These are phyloP conservation scores for Crinitomyces ghanaensis DNA, from an alignment of 805 yeast genomes.

Conservation along the genomic window DNA sequence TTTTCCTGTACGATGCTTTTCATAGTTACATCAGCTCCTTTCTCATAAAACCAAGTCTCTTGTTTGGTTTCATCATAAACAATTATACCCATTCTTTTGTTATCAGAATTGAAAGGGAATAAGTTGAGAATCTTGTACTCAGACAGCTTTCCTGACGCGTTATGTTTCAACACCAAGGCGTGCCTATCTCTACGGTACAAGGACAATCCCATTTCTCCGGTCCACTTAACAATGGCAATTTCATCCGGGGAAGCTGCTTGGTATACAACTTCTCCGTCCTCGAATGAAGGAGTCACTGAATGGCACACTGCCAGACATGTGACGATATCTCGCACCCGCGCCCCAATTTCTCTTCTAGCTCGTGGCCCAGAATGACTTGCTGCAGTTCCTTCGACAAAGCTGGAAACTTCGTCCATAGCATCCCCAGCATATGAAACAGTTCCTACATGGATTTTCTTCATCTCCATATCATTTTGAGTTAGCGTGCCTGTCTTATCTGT, in stretches of 20 bases:
- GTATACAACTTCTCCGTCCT: constrained; percentile 55
- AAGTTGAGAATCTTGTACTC: constrained; percentile 62
- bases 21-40: constrained; percentile 98
- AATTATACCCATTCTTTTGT: constrained; percentile 92
- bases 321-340: constrained; percentile 69
- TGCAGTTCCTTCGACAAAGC: constrained; percentile 36
- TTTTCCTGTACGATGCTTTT: constrained; percentile 63
- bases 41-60: constrained; percentile 75
- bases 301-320: constrained; percentile 88
- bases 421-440: constrained; percentile 87
- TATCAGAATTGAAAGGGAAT: constrained; percentile 92
- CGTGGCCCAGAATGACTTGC: too few relatives aligned
- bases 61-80: constrained; percentile 50
- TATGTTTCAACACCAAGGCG: constrained; percentile 56
- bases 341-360: constrained; percentile 57
- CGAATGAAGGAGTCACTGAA: constrained; percentile 89
- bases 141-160: constrained; percentile 35
- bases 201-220: constrained; percentile 75
- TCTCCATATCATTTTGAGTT: constrained; percentile 96
- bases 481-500: constrained; percentile 96
- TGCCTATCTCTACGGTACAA: constrained; percentile 73
- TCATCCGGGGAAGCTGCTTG: constrained; percentile 99
- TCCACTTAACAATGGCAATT: constrained; percentile 88
- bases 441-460: constrained; percentile 87
- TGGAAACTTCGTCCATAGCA: constrained; percentile 77